Evolutionary conservation across 2,329 filamentous ascomycete species (phyloP).

Genomic region (Penicillium sp.): DNA sequence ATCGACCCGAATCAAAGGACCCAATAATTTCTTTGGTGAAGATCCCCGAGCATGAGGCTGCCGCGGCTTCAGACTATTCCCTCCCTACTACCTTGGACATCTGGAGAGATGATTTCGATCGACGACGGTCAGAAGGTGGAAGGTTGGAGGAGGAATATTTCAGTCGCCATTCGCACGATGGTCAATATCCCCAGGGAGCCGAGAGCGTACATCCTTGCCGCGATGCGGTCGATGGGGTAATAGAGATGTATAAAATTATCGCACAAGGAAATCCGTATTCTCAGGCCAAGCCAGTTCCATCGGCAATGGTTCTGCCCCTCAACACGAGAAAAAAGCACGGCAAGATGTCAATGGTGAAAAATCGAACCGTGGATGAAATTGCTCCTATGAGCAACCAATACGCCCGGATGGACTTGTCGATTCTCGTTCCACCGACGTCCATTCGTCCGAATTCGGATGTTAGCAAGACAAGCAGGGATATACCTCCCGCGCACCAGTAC

Average conservation of each 20-base stretch:
- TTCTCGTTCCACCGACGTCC: too few relatives aligned
- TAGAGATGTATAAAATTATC: slow-evolving; percentile 5
- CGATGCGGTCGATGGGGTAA: slow-evolving; percentile 8
- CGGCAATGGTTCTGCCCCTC: slow-evolving; percentile 2
- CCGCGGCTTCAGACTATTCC: neutral
- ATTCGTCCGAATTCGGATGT: neutral
- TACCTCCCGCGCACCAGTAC: neutral
- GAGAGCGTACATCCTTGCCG: neutral
- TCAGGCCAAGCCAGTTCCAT: neutral
- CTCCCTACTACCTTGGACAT: neutral
- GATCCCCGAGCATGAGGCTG: neutral
- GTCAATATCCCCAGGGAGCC: too few relatives aligned
- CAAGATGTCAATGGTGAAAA: too few relatives aligned
- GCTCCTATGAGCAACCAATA: neutral
- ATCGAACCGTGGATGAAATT: too few relatives aligned
- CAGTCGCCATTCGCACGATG: too few relatives aligned
- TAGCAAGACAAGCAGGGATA: neutral
- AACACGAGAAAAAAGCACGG: neutral
- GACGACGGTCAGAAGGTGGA: neutral
- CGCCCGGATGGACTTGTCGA: neutral
- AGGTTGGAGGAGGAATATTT: neutral
- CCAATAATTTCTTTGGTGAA: neutral
- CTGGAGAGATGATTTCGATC: neutral
- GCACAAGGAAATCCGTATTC: slow-evolving; percentile 4
- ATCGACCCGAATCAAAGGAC: neutral